Evolutionary conservation across 1,284 basidiomycete genomes (phyloP).

Genomic region (Rhodotorula sp.): DNA sequence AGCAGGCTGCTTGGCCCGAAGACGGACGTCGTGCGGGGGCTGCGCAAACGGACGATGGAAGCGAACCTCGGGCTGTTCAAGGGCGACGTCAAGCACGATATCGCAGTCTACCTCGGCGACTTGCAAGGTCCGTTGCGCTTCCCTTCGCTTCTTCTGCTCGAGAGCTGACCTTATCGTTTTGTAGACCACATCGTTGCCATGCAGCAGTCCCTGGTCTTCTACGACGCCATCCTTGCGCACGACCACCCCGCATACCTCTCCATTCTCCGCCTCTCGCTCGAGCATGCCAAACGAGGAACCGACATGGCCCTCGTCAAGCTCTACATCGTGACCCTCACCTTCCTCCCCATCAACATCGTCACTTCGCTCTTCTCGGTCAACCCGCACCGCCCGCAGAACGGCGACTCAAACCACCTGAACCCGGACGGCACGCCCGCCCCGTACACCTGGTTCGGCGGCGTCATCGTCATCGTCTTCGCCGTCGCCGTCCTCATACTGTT

Average conservation of each 20-base stretch:
- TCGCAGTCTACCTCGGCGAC: conserved; percentile 79
- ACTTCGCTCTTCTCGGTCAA: conserved; percentile 48
- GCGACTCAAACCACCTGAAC: not conserved
- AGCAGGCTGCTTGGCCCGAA: conserved; percentile 75
- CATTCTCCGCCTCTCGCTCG: conserved; percentile 66
- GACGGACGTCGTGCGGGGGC: conserved; percentile 73
- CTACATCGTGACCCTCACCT: conserved; percentile 64
- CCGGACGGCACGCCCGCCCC: conserved; percentile 40
- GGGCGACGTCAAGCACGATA: conserved; percentile 40
- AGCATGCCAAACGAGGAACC: conserved; percentile 61
- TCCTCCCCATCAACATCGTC: conserved; percentile 66
- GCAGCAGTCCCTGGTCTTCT: conserved; percentile 79
- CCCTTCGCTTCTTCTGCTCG: not conserved
- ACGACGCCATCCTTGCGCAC: conserved; percentile 82
- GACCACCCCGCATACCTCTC: conserved; percentile 82
- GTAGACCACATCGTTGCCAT: conserved; percentile 86
- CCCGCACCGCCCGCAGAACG: not conserved
- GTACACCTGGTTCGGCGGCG: conserved; percentile 46
- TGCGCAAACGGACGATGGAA: conserved; percentile 67
- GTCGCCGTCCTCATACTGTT: conserved; percentile 36
- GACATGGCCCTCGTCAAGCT: conserved; percentile 68
- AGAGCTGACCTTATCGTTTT: not conserved
- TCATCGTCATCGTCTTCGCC: conserved; percentile 46
- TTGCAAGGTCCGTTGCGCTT: conserved; percentile 66
- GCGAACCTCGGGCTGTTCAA: conserved; percentile 40